Evolutionary conservation across 1,284 basidiomycete species (phyloP), one percentile per base, ranked within the genome.

Genomic region (Cerrena zonata): DNA sequence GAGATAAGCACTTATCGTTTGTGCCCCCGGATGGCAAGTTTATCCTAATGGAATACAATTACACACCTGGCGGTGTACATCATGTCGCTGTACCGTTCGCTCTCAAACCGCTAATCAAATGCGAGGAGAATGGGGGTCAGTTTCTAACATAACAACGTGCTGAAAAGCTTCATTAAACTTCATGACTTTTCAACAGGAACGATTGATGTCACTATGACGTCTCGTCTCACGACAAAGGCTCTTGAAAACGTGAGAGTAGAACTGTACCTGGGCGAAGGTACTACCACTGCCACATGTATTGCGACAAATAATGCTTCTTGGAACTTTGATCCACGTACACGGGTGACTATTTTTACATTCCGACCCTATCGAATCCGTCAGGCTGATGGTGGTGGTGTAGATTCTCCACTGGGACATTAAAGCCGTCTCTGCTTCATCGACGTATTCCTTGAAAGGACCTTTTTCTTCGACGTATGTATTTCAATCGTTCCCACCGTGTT

Each of bases 21-120:
- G 84, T 98, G 40, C 94, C 94, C 2, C 94, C 94, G 1, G 94
- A 98, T 61, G 94, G 94, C 10, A 82, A 82, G 55, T 98, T 97
- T 69, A 80, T 81, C 37, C 74, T 97, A 24, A 81, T 89, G 66
- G 89, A 93, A 61, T 97, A 96, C 64, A 86, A 89, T 25, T 86
- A 85, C 60, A 51, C 58, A 19, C 64, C 64, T 3, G 59, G 71
- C 45, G 72, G 59, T 0, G 50, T 61, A 25, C 58, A 78, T 42
- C 73, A 72, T 40, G 72, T 83, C 12, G 76, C 82, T 3, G 65
- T 91, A 4, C 89, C 91, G 0, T 73, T 92, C 48, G 58, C 70
- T 0, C 64, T 92, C 44, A 89, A 88, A 62, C 67, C 83, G 0
- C 68, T 66, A 12, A 70, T 91, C 48, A 74, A 75, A 21, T 60